Evolutionary conservation across 371 early-diverging fungal genomes (phyloP), one percentile per base, ranked within the genome.

Genomic region (Zychaea mexicana): DNA sequence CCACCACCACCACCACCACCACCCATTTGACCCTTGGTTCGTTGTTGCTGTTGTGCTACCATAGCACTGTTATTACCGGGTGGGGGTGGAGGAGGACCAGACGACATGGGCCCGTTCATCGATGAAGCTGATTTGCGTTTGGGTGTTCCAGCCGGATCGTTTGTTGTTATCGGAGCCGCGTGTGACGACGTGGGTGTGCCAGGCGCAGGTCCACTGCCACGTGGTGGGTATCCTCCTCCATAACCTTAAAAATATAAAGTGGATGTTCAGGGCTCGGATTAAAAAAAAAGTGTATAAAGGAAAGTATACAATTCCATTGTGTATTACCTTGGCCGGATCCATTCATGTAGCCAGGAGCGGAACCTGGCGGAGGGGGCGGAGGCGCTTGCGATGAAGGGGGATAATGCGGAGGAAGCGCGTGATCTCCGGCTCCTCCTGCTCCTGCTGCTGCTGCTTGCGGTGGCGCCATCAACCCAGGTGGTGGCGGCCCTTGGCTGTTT

Each of bases 381-480:
- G 61, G 60, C 12, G 60, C 55, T 38, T 63, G 64, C 10, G 61
- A 60, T 36, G 68, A 61, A 17, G 67, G 62, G 26, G 67, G 67
- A 57, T 67, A 61, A 49, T 56, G 57, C 31, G 62, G 62, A 15
- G 70, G 68, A 33, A 47, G 65, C 9, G 67, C 66, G 26, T 70
- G 72, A 52, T 77, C 78, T 13, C 67, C 60, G 4, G 17, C 39
- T 42, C 15, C 36, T 36, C 10, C 15, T 36, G 36, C n/a, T n/a
- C n/a, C n/a, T n/a, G 36, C 15, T 36, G 36, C 15, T 36, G 36
- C 15, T 72, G 75, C 73, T 56, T 69, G 77, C 27, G 77, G 73
- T 38, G 79, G 77, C 32, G 76, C 80, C 26, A 73, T 73, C 9
- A 77, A 58, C 10, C 77, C 71, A 22, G 62, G 69, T 28, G 60